These are phyloP conservation scores for Graphilbum ipis-grandicollis DNA, from an alignment of 2,329 filamentous ascomycete genomes.

Conservation along the genomic window DNA sequence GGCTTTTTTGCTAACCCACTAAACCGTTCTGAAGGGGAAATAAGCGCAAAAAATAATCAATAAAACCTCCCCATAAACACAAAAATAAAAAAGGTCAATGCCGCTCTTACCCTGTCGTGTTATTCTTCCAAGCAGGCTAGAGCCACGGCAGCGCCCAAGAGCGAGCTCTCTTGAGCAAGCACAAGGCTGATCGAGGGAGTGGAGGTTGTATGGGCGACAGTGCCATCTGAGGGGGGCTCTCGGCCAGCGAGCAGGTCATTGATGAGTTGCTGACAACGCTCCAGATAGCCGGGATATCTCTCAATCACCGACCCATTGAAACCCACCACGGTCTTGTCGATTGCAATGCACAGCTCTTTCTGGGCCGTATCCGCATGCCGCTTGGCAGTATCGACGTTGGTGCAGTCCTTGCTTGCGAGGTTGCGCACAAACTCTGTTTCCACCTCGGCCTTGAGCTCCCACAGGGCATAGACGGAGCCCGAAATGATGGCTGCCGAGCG, in stretches of 20 bases:
- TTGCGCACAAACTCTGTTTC: conserved; percentile 26
- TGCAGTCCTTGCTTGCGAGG: background rate
- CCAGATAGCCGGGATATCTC: conserved; percentile 53
- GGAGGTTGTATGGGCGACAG: background rate
- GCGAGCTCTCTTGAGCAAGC: conserved; percentile 54
- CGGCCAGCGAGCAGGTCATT: conserved; percentile 31
- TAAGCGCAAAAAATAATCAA: no score
- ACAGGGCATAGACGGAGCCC: conserved; percentile 39
- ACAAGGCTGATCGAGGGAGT: conserved; percentile 40
- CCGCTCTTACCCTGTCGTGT: no score
- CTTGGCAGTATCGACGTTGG: no score
- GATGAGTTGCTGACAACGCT: conserved; percentile 43
- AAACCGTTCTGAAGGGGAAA: no score
- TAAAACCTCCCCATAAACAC: no score
- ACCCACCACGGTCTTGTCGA: conserved; percentile 40
- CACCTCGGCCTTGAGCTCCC: conserved; percentile 32
- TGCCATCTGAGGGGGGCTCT: no score
- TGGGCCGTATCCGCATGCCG: conserved; percentile 27
- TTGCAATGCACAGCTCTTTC: conserved; percentile 19
- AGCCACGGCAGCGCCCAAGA: conserved; percentile 60
- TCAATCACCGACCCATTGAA: conserved; percentile 70
- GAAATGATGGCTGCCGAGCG: conserved; percentile 44
- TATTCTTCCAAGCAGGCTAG: conserved; percentile 26
- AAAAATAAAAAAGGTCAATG: no score
- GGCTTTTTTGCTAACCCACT: no score